A percentile compares a stretch with the other conserved stretches of the same genome.
phyloP scores from a whole-genome alignment of 805 yeast species.

The Blastobotrys muscicola region DNA sequence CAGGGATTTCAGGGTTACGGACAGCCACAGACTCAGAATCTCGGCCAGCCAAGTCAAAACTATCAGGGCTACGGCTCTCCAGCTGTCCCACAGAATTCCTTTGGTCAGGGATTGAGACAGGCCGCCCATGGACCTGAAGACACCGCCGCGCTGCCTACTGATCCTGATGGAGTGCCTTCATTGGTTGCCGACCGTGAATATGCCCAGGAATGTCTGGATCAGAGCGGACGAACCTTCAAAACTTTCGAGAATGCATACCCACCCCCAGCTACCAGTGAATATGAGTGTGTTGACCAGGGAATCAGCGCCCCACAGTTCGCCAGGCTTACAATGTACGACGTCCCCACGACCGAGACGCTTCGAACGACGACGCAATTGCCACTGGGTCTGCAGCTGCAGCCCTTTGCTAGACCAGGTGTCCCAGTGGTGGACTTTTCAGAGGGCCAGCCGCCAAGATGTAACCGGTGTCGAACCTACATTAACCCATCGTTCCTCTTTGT shows the following conservation, averaged over 20 bases:
- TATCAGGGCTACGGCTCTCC: too few relatives aligned
- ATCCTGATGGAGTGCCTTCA: conserved; percentile 23
- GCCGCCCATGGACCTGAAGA: too few relatives aligned
- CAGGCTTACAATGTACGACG: conserved; percentile 69
- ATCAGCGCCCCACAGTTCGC: conserved; percentile 72
- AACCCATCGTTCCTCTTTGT: conserved; percentile 72
- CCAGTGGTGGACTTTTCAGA: conserved; percentile 58
- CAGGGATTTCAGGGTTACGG: too few relatives aligned
- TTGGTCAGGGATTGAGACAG: too few relatives aligned
- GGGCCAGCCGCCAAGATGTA: conserved; percentile 78
- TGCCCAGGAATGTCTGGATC: conserved; percentile 26
- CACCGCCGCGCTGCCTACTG: too few relatives aligned
- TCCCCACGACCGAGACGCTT: conserved; percentile 66
- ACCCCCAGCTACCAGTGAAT: conserved; percentile 71
- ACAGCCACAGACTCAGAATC: too few relatives aligned
- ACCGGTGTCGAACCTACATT: conserved; percentile 82
- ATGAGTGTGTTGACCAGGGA: conserved; percentile 69
- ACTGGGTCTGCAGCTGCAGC: conserved; percentile 68
- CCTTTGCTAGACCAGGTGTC: conserved; percentile 57
- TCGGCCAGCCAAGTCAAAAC: too few relatives aligned
- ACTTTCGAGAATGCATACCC: conserved; percentile 75
- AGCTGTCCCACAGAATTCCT: too few relatives aligned
- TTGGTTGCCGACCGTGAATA: conserved; percentile 29
- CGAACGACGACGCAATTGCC: conserved; percentile 69
- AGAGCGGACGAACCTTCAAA: conserved; percentile 38